These are phyloP conservation scores for Naganishia onofrii DNA, from an alignment of 768 basidiomycete species.

Conservation along the genomic window DNA sequence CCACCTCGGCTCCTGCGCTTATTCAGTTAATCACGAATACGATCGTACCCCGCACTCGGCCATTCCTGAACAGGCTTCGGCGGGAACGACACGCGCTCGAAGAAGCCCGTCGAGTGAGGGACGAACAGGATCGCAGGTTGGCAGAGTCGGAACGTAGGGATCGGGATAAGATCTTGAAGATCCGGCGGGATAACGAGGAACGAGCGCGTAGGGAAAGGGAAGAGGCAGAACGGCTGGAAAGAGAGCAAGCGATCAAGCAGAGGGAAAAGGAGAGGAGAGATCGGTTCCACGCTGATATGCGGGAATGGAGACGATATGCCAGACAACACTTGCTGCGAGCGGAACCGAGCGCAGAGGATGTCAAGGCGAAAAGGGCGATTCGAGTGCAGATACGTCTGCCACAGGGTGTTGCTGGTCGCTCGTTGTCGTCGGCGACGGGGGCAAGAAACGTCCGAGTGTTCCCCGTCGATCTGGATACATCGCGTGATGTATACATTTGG, in stretches of 20 bases:
- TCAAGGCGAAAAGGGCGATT: conserved; percentile 55
- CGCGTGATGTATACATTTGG: conserved; percentile 41
- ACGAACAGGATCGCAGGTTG: conserved; percentile 73
- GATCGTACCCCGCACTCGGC: conserved; percentile 74
- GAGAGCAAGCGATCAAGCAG: conserved; percentile 33
- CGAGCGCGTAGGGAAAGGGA: conserved; percentile 36
- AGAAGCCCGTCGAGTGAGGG: conserved; percentile 64
- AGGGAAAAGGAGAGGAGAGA: conserved; percentile 36
- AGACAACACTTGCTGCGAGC: conserved; percentile 54
- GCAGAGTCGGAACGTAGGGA: conserved; percentile 65
- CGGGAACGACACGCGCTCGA: conserved; percentile 52
- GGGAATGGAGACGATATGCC: conserved; percentile 64
- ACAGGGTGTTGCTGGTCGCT: conserved; percentile 51
- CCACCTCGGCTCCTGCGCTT: conserved; percentile 66
- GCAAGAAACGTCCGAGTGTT: conserved; percentile 42
- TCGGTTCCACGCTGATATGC: conserved; percentile 30
- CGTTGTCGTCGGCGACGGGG: too few species aligned
- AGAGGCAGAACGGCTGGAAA: conserved; percentile 51
- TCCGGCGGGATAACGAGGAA: conserved; percentile 58
- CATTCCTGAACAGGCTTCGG: conserved; percentile 68
- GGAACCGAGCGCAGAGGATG: conserved; percentile 29
- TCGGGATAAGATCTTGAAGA: conserved; percentile 62
- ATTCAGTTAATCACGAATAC: conserved; percentile 65
- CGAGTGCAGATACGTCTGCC: conserved; percentile 62
- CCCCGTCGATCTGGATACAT: conserved; percentile 24